phyloP scores from a whole-genome alignment of 495 filamentous ascomycete genomes.

The Penicillium antarcticum region DNA sequence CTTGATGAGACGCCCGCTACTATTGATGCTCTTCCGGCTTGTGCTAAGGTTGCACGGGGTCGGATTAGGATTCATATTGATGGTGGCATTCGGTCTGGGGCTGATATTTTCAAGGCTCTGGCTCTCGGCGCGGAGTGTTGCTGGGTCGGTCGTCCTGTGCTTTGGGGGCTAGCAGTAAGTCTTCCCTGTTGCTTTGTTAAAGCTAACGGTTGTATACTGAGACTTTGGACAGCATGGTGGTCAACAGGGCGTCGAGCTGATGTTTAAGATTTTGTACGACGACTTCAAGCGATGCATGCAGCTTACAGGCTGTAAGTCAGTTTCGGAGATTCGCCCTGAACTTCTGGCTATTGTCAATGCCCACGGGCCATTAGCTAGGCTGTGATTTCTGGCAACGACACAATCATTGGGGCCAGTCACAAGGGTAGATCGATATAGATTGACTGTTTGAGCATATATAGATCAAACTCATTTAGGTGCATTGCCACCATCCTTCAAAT shows the following conservation, averaged over 20 bases:
- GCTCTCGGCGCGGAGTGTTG: conserved; percentile 64
- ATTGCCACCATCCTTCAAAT: too few species aligned
- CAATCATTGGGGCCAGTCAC: too few species aligned
- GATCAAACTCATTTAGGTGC: too few species aligned
- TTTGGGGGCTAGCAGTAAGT: conserved; percentile 45
- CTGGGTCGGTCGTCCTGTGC: conserved; percentile 59
- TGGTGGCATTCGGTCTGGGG: conserved; percentile 61
- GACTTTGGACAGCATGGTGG: conserved; percentile 27
- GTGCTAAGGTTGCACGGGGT: conserved; percentile 53
- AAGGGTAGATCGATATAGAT: too few species aligned
- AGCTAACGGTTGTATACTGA: background rate
- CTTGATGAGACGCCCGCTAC: conserved; percentile 63
- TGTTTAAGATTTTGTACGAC: conserved; percentile 40
- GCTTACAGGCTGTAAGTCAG: conserved; percentile 45
- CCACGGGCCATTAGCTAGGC: conserved; percentile 41
- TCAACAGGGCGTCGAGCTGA: conserved; percentile 37
- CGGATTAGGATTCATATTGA: conserved; percentile 64
- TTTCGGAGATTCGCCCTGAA: conserved; percentile 41
- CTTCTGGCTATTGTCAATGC: conserved; percentile 32
- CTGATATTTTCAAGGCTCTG: conserved; percentile 67
- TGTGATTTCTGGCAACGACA: conserved; percentile 4
- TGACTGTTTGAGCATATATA: too few species aligned
- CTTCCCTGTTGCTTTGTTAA: background rate
- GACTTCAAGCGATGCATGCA: conserved; percentile 54
- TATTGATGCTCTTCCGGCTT: conserved; percentile 63